Conservation (phyloP, 2,329 filamentous ascomycete species). For the Helicocarpus griseus region DNA sequence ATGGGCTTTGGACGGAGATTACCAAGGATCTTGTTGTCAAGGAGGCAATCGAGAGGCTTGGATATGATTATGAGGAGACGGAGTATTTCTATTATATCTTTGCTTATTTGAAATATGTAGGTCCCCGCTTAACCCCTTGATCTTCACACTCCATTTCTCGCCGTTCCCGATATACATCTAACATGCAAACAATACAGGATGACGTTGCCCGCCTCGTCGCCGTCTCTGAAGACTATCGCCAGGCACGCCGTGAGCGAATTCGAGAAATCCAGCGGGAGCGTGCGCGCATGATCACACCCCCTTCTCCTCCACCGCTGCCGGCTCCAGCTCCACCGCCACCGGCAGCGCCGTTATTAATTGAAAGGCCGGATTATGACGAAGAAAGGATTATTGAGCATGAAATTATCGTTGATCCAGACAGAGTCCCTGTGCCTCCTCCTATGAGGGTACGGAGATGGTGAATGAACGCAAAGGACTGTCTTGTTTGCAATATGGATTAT, state of each 20-base stretch:
- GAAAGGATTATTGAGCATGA: slow-evolving; percentile 3
- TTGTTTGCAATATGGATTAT: background rate
- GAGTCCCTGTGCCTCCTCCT: background rate
- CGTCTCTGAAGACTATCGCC: slow-evolving; percentile 71
- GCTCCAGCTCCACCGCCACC: slow-evolving; percentile 5
- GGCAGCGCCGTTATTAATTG: background rate
- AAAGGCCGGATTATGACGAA: background rate
- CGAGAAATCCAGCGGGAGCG: slow-evolving; percentile 47
- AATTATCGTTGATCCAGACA: background rate
- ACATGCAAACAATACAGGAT: slow-evolving; percentile 46
- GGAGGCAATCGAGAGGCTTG: slow-evolving; percentile 74
- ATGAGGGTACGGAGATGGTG: background rate
- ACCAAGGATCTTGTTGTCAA: slow-evolving; percentile 82
- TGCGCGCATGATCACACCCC: slow-evolving; percentile 11
- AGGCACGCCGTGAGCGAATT: slow-evolving; percentile 49
- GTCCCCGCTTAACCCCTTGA: slow-evolving; percentile 30
- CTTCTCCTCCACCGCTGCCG: slow-evolving; percentile 14
- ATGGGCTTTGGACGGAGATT: slow-evolving; percentile 90
- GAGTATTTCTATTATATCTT: slow-evolving; percentile 86
- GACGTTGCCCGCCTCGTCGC: slow-evolving; percentile 79
- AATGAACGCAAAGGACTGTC: background rate
- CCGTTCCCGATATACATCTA: background rate
- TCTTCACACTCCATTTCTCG: background rate
- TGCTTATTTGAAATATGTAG: slow-evolving; percentile 78
- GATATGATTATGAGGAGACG: slow-evolving; percentile 86